Conservation (phyloP, 306 rosid genomes). For the Castanopsis chinensis region DNA sequence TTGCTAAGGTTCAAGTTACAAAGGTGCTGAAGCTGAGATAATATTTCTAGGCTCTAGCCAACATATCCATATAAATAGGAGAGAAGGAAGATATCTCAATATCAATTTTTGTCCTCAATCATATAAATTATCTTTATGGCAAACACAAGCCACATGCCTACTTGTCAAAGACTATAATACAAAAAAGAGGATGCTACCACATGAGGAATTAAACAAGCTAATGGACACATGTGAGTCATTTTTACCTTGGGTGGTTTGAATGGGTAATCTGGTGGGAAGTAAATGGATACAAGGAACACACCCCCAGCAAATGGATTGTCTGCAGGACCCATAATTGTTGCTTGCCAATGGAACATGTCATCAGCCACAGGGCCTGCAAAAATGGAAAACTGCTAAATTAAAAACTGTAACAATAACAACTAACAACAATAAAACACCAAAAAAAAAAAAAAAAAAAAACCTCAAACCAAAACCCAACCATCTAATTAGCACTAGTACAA, state of each 20-base stretch:
- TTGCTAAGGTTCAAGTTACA: neutral
- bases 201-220: neutral
- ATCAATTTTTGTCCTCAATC: neutral
- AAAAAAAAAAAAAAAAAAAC: neutral
- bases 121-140: neutral
- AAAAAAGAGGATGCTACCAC: too few species aligned
- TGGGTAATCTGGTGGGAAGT: slow-evolving; percentile 63
- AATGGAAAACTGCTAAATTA: neutral
- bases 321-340: slow-evolving; percentile 56
- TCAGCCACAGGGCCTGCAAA: slow-evolving; percentile 46
- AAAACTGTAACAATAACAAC: neutral
- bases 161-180: neutral
- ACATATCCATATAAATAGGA: neutral
- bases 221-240: neutral
- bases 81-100: neutral
- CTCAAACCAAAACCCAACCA: neutral
- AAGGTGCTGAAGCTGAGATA: neutral
- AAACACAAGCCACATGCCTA: neutral
- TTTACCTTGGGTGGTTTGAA: slow-evolving; percentile 60
- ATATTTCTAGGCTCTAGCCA: neutral
- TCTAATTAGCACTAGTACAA: neutral
- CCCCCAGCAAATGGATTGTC: slow-evolving; percentile 63
- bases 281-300: slow-evolving; percentile 55
- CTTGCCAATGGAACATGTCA: slow-evolving; percentile 59
- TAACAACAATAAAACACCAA: neutral